phyloP scores from a whole-genome alignment of 1,139 yeast species.

The Taphrina communis region DNA sequence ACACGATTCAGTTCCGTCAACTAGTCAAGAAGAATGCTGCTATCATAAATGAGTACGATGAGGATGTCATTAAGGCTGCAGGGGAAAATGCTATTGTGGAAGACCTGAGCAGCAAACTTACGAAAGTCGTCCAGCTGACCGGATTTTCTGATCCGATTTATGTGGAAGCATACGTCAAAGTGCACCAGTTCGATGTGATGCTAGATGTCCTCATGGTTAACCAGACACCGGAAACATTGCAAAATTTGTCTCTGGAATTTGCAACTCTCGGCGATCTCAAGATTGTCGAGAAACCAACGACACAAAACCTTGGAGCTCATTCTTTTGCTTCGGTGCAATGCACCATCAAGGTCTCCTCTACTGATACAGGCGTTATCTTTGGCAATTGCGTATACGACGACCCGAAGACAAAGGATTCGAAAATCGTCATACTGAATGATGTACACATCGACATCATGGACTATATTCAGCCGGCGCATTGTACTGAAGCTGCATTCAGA shows the following conservation, averaged over 20 bases:
- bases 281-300: slow-evolving; percentile 88
- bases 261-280: slow-evolving; percentile 95
- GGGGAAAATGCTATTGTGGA: slow-evolving; percentile 60
- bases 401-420: slow-evolving; percentile 86
- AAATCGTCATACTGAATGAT: slow-evolving; percentile 90
- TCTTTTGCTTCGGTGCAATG: slow-evolving; percentile 90
- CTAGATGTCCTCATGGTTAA: slow-evolving; percentile 92
- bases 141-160: slow-evolving; percentile 98
- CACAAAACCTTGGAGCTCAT: slow-evolving; percentile 95
- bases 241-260: slow-evolving; percentile 91
- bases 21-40: slow-evolving; percentile 61
- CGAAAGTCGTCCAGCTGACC: slow-evolving; percentile 87
- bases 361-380: slow-evolving; percentile 95
- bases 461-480: slow-evolving; percentile 91
- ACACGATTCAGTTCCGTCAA: slow-evolving; percentile 81
- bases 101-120: slow-evolving; percentile 74
- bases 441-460: slow-evolving; percentile 97
- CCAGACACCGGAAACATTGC: slow-evolving; percentile 88
- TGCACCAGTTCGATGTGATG: slow-evolving; percentile 94
- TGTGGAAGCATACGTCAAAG: slow-evolving; percentile 94
- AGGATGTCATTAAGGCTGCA: slow-evolving; percentile 55
- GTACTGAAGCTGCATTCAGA: slow-evolving; percentile 89
- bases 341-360: slow-evolving; percentile 92
- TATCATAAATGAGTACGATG: slow-evolving; percentile 53
- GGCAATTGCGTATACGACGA: slow-evolving; percentile 98